Conservation (phyloP, 495 filamentous ascomycete species). For the Mytilinidion resinicola region DNA sequence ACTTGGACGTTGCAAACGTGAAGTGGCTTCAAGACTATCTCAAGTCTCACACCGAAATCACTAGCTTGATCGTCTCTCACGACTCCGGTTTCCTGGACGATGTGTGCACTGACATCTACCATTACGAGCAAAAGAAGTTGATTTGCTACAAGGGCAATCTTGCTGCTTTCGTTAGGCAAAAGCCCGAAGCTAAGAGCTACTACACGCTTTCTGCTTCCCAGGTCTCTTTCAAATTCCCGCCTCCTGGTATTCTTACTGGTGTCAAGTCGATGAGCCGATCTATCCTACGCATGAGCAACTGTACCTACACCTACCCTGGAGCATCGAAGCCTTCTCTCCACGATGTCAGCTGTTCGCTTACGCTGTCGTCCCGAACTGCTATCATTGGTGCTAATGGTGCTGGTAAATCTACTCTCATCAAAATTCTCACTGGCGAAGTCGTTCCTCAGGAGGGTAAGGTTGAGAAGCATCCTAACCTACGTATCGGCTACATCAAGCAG, state of each 20-base stretch:
- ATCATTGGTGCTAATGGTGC: conserved; percentile 98
- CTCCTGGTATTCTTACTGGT: conserved; percentile 86
- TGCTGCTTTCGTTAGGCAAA: conserved; percentile 80
- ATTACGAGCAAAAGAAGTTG: conserved; percentile 97
- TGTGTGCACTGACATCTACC: conserved; percentile 98
- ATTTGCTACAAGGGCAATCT: conserved; percentile 93
- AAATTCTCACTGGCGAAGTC: conserved; percentile 91
- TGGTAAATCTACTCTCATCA: conserved; percentile 97
- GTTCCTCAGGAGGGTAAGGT: conserved; percentile 83
- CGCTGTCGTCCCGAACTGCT: conserved; percentile 85
- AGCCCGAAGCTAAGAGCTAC: conserved; percentile 96
- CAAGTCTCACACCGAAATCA: conserved; percentile 93
- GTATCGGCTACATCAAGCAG: conserved; percentile 99
- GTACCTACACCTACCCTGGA: conserved; percentile 83
- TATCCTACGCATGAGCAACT: conserved; percentile 91
- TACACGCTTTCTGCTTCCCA: conserved; percentile 90
- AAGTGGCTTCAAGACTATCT: conserved; percentile 94
- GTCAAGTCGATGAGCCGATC: conserved; percentile 90
- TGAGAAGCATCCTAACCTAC: conserved; percentile 96
- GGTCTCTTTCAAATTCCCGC: conserved; percentile 95
- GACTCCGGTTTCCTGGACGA: conserved; percentile 96
- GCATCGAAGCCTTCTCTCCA: conserved; percentile 77
- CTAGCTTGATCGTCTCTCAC: conserved; percentile 94
- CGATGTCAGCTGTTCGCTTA: conserved; percentile 78
- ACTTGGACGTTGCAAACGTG: conserved; percentile 93